A percentile compares a stretch with the other conserved stretches of the same genome.
These are phyloP conservation scores for Coffea canephora DNA, from an alignment of 257 asterid species.

Conservation along the genomic window DNA sequence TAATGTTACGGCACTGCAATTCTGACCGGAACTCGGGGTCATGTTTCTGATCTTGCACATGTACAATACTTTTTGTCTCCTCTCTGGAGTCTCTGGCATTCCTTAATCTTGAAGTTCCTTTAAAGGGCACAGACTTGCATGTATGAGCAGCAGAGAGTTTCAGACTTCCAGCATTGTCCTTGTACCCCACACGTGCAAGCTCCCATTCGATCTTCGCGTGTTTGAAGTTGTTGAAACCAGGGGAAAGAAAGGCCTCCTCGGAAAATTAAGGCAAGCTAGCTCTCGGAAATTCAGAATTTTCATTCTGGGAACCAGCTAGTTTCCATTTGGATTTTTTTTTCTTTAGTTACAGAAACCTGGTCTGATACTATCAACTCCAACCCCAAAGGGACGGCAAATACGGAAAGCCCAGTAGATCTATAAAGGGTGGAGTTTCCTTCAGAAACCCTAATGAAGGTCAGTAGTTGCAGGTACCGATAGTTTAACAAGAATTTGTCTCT, in stretches of 20 bases:
- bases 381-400: background rate
- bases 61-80: conserved; percentile 23
- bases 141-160: background rate
- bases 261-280: background rate
- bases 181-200: background rate
- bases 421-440: background rate
- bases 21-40: conserved; percentile 9
- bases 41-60: conserved; percentile 10
- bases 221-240: background rate
- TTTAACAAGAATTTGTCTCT: background rate
- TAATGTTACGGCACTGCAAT: background rate
- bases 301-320: background rate
- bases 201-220: background rate
- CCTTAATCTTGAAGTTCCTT: conserved; percentile 1
- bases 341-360: background rate
- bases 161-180: background rate
- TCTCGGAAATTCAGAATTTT: background rate
- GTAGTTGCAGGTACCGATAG: background rate
- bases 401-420: background rate
- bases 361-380: background rate
- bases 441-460: conserved; percentile 13
- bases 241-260: background rate
- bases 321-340: background rate
- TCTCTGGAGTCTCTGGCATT: background rate
- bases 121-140: conserved; percentile 26